These are phyloP conservation scores for Pontederia paniculata DNA, from an alignment of 176 grass and related monocot species.

Conservation along the genomic window DNA sequence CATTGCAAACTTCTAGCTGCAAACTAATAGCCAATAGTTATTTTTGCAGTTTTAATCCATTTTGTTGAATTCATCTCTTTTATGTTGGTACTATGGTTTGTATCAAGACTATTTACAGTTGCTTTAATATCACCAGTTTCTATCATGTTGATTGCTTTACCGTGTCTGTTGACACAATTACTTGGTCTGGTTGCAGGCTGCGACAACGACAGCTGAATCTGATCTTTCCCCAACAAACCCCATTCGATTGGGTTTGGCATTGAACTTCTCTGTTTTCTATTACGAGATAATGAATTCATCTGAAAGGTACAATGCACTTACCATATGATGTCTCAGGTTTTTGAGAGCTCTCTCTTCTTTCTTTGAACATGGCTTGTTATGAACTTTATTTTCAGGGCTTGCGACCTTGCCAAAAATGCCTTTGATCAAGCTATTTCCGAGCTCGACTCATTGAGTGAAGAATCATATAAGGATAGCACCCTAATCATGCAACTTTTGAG, in stretches of 20 bases:
- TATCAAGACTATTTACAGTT: neutral
- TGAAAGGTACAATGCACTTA: slow-evolving; percentile 1
- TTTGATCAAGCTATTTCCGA: slow-evolving; percentile 20
- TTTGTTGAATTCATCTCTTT: too few relatives aligned
- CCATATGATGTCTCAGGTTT: neutral
- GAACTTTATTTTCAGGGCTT: slow-evolving; percentile 6
- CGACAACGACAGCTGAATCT: slow-evolving; percentile 7
- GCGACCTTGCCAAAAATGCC: slow-evolving; percentile 16
- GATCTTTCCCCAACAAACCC: slow-evolving; percentile 11
- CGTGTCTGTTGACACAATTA: neutral
- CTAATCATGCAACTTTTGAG: slow-evolving; percentile 19
- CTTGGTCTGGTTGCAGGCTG: neutral
- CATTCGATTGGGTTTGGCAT: slow-evolving; percentile 10
- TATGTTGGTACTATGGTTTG: too few relatives aligned
- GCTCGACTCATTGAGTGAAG: slow-evolving; percentile 10
- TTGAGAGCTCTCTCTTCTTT: neutral
- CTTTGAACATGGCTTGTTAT: neutral
- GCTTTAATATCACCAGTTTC: neutral
- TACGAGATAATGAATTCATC: slow-evolving; percentile 11
- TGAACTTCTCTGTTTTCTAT: slow-evolving; percentile 16
- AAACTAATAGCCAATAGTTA: too few relatives aligned
- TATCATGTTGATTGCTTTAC: neutral
- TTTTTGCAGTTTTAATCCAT: too few relatives aligned
- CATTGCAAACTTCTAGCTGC: too few relatives aligned
- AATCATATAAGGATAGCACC: slow-evolving; percentile 19